phyloP scores from a whole-genome alignment of 2,329 filamentous ascomycete species.

The Ceratocystiopsis sp. region DNA sequence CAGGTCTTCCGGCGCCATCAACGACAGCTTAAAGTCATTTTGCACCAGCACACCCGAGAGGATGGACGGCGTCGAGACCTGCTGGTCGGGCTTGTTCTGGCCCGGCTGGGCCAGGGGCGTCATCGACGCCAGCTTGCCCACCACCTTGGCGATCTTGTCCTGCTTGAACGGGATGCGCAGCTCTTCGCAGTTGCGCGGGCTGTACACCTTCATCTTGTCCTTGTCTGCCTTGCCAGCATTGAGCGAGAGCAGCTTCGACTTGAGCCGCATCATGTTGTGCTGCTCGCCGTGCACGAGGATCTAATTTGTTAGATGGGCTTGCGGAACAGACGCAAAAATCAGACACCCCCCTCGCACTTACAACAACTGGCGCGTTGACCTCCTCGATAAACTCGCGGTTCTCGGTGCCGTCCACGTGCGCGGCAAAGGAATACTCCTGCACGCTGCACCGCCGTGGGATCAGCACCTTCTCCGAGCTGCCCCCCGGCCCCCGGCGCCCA shows the following conservation, averaged over 20 bases:
- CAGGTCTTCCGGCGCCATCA: constrained; percentile 94
- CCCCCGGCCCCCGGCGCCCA: constrained; percentile 44
- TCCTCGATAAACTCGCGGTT: constrained; percentile 96
- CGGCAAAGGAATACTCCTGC: constrained; percentile 87
- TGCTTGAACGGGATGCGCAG: constrained; percentile 87
- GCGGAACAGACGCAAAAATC: not conserved
- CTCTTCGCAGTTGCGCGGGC: constrained; percentile 87
- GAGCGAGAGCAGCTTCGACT: constrained; percentile 84
- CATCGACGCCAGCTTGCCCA: constrained; percentile 77
- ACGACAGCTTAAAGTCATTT: constrained; percentile 90
- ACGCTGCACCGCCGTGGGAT: constrained; percentile 86
- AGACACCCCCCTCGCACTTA: constrained; percentile 33
- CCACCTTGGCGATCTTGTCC: constrained; percentile 90
- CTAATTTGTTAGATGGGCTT: constrained; percentile 23
- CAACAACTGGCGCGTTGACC: constrained; percentile 77
- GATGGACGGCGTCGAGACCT: constrained; percentile 27
- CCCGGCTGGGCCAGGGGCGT: constrained; percentile 39
- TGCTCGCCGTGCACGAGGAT: constrained; percentile 95
- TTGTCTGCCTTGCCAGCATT: constrained; percentile 68
- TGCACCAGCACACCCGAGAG: constrained; percentile 87
- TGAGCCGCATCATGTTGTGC: constrained; percentile 94
- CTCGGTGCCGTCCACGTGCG: constrained; percentile 89
- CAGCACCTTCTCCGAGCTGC: constrained; percentile 72
- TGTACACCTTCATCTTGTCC: constrained; percentile 79
- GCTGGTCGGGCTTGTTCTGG: not conserved